A percentile compares a stretch with the other conserved stretches of the same genome.
Evolutionary conservation across 495 filamentous ascomycete species (phyloP).

Genomic region (Choiromyces venosus): DNA sequence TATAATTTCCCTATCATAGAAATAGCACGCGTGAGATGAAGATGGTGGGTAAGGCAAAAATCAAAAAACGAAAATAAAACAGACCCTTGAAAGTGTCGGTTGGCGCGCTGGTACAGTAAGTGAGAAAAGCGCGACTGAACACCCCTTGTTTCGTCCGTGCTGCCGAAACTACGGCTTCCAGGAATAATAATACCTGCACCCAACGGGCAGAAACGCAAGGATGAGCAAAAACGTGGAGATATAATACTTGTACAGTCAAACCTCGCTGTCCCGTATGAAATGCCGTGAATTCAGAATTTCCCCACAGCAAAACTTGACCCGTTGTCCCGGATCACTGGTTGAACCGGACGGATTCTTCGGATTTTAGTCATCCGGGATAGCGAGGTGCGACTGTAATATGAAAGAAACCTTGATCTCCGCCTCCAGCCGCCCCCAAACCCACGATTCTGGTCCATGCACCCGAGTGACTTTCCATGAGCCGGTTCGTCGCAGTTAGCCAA

Average conservation of each 20-base stretch:
- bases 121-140: not conserved
- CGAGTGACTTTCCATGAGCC: not conserved
- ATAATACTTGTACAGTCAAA: not conserved
- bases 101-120: not conserved
- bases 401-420: not conserved
- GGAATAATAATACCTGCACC: not conserved
- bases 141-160: not conserved
- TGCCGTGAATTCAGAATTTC: too few relatives aligned
- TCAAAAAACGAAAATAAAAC: too few relatives aligned
- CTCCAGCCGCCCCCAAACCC: not conserved
- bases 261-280: too few relatives aligned
- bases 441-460: not conserved
- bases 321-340: too few relatives aligned
- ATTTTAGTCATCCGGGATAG: too few relatives aligned
- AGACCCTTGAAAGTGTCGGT: not conserved
- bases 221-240: not conserved
- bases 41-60: not conserved
- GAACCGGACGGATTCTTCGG: too few relatives aligned
- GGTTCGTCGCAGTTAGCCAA: not conserved
- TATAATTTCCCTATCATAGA: conserved; percentile 3
- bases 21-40: not conserved
- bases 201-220: not conserved
- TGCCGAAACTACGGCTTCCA: not conserved
- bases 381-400: too few relatives aligned
- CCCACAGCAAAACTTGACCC: too few relatives aligned